Evolutionary conservation across 2,329 filamentous ascomycete species (phyloP).

Genomic region (Trichoderma sp.): DNA sequence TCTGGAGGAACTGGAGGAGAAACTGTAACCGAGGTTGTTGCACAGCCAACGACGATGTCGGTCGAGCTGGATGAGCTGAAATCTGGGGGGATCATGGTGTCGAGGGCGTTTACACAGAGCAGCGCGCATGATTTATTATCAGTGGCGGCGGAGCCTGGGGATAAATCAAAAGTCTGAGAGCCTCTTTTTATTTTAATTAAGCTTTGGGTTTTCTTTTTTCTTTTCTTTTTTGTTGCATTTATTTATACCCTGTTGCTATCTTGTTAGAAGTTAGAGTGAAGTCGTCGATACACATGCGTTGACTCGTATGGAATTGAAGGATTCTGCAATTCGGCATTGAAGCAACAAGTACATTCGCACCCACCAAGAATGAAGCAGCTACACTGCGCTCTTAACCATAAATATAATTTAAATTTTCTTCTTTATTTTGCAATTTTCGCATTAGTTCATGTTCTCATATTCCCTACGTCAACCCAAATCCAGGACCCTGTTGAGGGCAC

Average conservation of each 20-base stretch:
- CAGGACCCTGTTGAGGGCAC: neutral
- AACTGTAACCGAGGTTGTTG: conserved; percentile 15
- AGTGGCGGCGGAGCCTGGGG: neutral
- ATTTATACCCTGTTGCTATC: neutral
- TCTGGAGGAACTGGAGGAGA: neutral
- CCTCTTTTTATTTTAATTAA: neutral
- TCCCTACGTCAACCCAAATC: neutral
- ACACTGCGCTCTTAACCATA: neutral
- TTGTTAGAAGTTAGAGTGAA: neutral
- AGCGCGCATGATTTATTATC: conserved; percentile 18
- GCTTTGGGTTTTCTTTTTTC: neutral
- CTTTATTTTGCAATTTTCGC: neutral
- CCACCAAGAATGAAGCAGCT: neutral
- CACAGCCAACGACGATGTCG: neutral
- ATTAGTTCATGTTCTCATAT: neutral
- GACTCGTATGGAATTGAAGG: neutral
- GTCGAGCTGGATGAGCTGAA: conserved; percentile 9
- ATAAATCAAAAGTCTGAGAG: neutral
- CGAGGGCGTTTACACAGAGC: conserved; percentile 22
- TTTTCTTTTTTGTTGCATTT: neutral
- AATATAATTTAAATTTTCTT: neutral
- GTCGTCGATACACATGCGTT: neutral
- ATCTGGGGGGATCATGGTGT: conserved; percentile 18
- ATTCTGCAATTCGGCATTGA: neutral
- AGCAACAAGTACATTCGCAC: neutral